These are phyloP conservation scores for Ogataea hybrid DNA, from an alignment of 1,139 yeast species.

Conservation along the genomic window DNA sequence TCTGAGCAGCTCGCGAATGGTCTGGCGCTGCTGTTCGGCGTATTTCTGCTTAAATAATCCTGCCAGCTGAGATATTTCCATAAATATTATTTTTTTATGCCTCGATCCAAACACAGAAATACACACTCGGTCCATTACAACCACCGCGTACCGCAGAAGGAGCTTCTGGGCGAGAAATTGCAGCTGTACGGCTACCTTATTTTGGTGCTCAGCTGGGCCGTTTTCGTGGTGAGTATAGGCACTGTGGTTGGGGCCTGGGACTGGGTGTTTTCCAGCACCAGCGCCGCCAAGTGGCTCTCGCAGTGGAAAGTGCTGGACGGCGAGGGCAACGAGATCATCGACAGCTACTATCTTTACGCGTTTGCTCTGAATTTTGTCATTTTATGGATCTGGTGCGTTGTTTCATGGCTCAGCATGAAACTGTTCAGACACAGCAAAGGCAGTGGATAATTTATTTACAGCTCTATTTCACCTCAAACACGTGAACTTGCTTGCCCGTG, in stretches of 20 bases:
- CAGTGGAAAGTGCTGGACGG: slow-evolving; percentile 15
- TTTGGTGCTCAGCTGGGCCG: slow-evolving; percentile 39
- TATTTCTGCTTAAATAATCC: slow-evolving; percentile 5
- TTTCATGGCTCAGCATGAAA: slow-evolving; percentile 78
- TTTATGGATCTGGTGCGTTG: slow-evolving; percentile 74
- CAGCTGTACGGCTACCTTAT: slow-evolving; percentile 40
- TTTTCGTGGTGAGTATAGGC: slow-evolving; percentile 43
- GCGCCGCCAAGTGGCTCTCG: neutral
- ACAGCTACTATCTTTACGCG: slow-evolving; percentile 48
- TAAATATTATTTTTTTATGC: neutral
- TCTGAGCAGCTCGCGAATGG: slow-evolving; percentile 1
- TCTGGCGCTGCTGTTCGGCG: slow-evolving; percentile 9
- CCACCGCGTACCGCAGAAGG: slow-evolving; percentile 2
- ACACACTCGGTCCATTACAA: slow-evolving; percentile 24
- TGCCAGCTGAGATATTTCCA: slow-evolving; percentile 2
- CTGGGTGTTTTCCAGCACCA: slow-evolving; percentile 21
- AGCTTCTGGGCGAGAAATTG: slow-evolving; percentile 9
- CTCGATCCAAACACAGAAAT: slow-evolving; percentile 18
- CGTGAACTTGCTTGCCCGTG: slow-evolving; percentile 70
- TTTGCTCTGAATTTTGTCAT: slow-evolving; percentile 57
- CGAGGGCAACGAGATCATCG: slow-evolving; percentile 20
- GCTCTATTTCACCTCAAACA: slow-evolving; percentile 42
- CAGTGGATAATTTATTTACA: slow-evolving; percentile 27
- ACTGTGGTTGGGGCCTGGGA: slow-evolving; percentile 46
- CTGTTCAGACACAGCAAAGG: slow-evolving; percentile 76